Base-by-base conservation (phyloP, 1,139 yeast genomes). In the Pichia sp. region DNA sequence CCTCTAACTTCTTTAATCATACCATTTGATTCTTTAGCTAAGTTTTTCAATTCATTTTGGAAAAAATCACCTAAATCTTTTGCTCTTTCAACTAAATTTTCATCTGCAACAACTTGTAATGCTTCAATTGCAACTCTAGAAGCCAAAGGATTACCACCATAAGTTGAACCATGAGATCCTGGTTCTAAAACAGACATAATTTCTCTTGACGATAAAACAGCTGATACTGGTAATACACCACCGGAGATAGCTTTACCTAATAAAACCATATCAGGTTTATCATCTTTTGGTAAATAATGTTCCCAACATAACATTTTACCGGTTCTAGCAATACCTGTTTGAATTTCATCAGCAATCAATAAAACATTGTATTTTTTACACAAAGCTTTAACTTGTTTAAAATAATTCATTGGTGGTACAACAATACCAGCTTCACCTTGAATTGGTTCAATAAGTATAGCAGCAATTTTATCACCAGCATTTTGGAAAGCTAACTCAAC, bases 361-460 rank as follows among this genome's bases (percentile, higher is more conserved):
- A 89, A 70, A 23, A 85, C 88, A 56, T 89, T 86, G 72, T 89
- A 72, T 65, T 86, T 68, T 58, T 77, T 78, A 69, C 96, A 88
- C 49, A 89, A 72, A 44, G 67, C 77, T 53, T 77, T 76, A 28
- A 89, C 96, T 53, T 71, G 68, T 43, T 79, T 65, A 52, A 89
- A 74, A 68, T 89, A 89, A 56, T 77, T 94, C 42, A 64, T 68
- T 50, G 93, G 94, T 41, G 97, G 97, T 22, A 89, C 96, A 30
- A 89, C 94, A 52, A 89, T 89, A 55, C 97, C 98, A 28, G 98
- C 98, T 65, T 89, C 98, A 62, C 98, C 98, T 66, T 89, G 98
- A 58, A 89, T 89, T 49, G 97, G 97, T 67, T 89, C 98, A 53
- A 89, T 77, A 52, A 89, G 68, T 52, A 89, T 78, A 33, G 96